phyloP scores from a whole-genome alignment of 352 stramenopile genomes.

The Phytophthora quininea region DNA sequence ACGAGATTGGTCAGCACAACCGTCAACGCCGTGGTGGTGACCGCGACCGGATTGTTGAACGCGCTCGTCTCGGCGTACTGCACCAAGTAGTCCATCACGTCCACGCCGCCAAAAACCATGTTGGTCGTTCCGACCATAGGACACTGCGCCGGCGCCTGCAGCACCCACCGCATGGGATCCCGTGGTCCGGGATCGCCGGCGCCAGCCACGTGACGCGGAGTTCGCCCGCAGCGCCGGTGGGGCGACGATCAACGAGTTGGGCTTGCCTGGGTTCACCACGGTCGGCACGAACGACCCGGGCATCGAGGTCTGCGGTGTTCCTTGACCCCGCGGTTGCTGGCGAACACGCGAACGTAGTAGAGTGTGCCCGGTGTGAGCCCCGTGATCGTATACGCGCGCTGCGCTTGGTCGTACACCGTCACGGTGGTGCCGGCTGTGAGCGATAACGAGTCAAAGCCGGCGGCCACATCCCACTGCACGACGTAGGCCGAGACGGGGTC shows the following conservation, averaged over 20 bases:
- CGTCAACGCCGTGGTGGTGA: constrained; percentile 45
- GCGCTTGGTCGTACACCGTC: constrained; percentile 53
- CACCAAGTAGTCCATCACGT: constrained; percentile 91
- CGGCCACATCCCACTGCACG: constrained; percentile 93
- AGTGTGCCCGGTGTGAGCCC: constrained; percentile 75
- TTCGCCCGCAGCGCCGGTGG: constrained; percentile 36
- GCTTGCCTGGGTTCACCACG: constrained; percentile 68
- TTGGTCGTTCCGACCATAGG: constrained; percentile 74
- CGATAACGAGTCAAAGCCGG: constrained; percentile 88
- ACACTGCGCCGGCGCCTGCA: constrained; percentile 55
- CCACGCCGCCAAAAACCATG: constrained; percentile 89
- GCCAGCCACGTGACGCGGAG: constrained; percentile 64
- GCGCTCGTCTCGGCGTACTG: constrained; percentile 84
- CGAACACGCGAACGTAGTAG: constrained; percentile 92
- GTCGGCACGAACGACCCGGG: constrained; percentile 56
- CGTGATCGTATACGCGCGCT: constrained; percentile 80
- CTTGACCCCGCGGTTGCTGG: constrained; percentile 64
- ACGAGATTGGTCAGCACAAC: constrained; percentile 70
- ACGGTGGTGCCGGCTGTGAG: constrained; percentile 64
- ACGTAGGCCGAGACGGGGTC: constrained; percentile 88
- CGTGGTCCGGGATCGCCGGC: constrained; percentile 63
- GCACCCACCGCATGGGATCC: constrained; percentile 73
- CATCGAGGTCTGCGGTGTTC: constrained; percentile 60
- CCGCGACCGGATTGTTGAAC: constrained; percentile 78
- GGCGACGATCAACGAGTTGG: constrained; percentile 44